Evolutionary conservation across 2,329 filamentous ascomycete genomes (phyloP).

Genomic region (Fusarium siculi): DNA sequence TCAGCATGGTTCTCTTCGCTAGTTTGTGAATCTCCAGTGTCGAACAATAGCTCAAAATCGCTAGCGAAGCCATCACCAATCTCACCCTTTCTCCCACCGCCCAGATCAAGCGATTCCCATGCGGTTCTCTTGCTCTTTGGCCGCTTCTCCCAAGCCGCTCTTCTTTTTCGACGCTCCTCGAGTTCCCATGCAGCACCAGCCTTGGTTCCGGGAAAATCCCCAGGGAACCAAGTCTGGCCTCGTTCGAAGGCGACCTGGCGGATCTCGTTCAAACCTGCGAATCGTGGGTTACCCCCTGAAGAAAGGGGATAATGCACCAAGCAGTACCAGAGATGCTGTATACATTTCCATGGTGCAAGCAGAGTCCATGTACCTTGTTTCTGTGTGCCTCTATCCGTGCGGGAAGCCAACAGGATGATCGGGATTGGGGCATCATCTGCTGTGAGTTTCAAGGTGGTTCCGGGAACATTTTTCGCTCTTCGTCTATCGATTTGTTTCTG

Average conservation of each 20-base stretch:
- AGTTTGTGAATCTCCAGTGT: constrained; percentile 13
- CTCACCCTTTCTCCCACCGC: constrained; percentile 80
- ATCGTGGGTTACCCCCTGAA: constrained; percentile 81
- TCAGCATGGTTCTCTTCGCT: constrained; percentile 27
- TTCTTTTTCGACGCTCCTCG: constrained; percentile 74
- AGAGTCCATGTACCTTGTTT: constrained; percentile 82
- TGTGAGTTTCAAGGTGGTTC: constrained; percentile 67
- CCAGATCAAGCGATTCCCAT: constrained; percentile 80
- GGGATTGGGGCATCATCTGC: constrained; percentile 80
- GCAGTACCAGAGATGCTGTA: constrained; percentile 85
- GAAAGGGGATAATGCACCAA: constrained; percentile 85
- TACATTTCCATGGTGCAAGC: constrained; percentile 89
- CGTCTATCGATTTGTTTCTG: constrained; percentile 86
- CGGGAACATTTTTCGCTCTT: constrained; percentile 71
- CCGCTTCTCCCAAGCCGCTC: constrained; percentile 78
- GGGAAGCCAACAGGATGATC: constrained; percentile 73
- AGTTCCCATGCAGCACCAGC: constrained; percentile 84
- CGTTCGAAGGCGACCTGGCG: constrained; percentile 86
- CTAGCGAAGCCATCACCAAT: constrained; percentile 84
- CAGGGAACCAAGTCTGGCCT: constrained; percentile 83
- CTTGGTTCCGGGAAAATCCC: constrained; percentile 81
- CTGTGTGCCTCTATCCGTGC: constrained; percentile 57
- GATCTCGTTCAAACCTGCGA: constrained; percentile 83
- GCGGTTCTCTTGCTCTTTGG: constrained; percentile 85
- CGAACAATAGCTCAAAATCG: constrained; percentile 80